Evolutionary conservation across 257 asterid species (phyloP), one percentile per base, ranked within the genome.

Genomic region (Parsonsia alboflavescens): DNA sequence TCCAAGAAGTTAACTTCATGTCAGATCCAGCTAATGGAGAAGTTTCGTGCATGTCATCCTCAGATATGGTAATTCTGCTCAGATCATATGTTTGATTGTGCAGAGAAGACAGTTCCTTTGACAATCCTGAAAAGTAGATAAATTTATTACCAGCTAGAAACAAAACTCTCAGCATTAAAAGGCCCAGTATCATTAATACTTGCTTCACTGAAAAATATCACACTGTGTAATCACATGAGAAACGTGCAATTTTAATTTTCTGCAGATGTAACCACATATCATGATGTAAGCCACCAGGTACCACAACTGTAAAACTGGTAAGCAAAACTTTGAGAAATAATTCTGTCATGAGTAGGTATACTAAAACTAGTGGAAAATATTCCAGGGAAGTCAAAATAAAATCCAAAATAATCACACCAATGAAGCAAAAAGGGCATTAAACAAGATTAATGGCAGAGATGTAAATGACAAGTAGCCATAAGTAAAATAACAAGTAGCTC

Each of bases 31-130:
- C 79, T 79, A 62, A 77, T n/a, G 63, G 74, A 78, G 86, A 82
- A 61, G 75, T 39, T 61, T 80, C 77, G 66, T 63, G 63, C 28
- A 21, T 81, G 44, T 86, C 90, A 75, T 74, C 82, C 79, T 81
- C 80, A 76, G 77, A 73, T 73, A 92, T 80, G 61, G 50, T 86
- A 75, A 87, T 85, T 65, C 84, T 73, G 76, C 83, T 85, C 81
- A 92, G 80, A 88, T 94, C 93, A 81, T 77, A 74, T 68, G 73
- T 74, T 77, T 76, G 87, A 80, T 84, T 78, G 78, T 86, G 89
- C 84, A 92, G 80, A 80, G 92, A 82, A 64, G 81, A 75, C 86
- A 94, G 83, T 77, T 82, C 90, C 56, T 48, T 66, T 21, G 97
- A 88, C 81, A 86, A 72, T 56, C 92, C 99, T 94, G 84, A 24